phyloP scores from a whole-genome alignment of 768 basidiomycete species.

The Lactifluus volemus region DNA sequence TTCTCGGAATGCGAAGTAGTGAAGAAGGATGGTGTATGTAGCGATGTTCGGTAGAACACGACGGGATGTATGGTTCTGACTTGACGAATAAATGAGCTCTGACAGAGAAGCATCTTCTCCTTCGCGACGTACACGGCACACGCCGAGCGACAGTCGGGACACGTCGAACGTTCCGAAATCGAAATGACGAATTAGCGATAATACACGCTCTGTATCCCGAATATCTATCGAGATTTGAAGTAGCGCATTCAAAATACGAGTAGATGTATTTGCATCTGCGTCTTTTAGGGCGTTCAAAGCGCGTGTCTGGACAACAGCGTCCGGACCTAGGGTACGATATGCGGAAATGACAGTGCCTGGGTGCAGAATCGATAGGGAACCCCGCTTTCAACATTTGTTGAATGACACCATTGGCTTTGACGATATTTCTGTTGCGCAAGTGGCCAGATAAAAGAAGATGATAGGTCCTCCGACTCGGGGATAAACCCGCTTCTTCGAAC shows the following conservation, averaged over 20 bases:
- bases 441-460: constrained; percentile 60
- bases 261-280: constrained; percentile 34
- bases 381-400: constrained; percentile 49
- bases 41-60: constrained; percentile 17
- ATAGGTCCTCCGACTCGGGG: constrained; percentile 54
- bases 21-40: constrained; percentile 19
- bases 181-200: constrained; percentile 44
- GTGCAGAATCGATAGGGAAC: constrained; percentile 48
- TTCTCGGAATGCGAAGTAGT: constrained; percentile 3
- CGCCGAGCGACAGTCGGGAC: constrained; percentile 4
- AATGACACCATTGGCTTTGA: constrained; percentile 45
- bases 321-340: constrained; percentile 53
- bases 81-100: constrained; percentile 1
- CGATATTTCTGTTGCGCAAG: constrained; percentile 58
- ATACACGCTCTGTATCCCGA: constrained; percentile 39
- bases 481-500: constrained; percentile 38
- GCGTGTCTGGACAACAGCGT: constrained; percentile 43
- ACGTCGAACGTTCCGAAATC: constrained; percentile 18
- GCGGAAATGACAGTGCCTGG: constrained; percentile 49
- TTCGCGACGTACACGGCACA: constrained; percentile 1
- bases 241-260: constrained; percentile 61
- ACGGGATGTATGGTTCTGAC: background rate
- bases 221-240: constrained; percentile 52
- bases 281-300: constrained; percentile 40
- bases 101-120: constrained; percentile 4